Conservation (phyloP, 495 filamentous ascomycete species). For the Recurvomyces mirabilis region DNA sequence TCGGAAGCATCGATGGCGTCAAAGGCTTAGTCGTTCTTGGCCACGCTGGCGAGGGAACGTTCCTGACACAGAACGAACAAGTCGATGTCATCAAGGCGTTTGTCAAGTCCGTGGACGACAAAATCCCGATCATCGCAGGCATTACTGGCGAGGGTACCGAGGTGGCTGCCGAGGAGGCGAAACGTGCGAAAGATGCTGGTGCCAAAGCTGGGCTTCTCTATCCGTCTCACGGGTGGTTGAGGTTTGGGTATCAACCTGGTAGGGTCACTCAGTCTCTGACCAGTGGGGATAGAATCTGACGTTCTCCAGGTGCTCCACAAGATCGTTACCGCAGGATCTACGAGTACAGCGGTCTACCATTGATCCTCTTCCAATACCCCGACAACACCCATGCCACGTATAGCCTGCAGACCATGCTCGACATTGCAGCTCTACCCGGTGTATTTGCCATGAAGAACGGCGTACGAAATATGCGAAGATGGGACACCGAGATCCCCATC, state of each 20-base stretch:
- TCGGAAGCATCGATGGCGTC: conserved; percentile 29
- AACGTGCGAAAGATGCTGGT: conserved; percentile 31
- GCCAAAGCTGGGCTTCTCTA: conserved; percentile 31
- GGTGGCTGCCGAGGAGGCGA: conserved; percentile 31
- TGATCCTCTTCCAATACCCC: conserved; percentile 33
- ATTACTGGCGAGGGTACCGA: conserved; percentile 32
- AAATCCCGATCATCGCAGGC: conserved; percentile 30
- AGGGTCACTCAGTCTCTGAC: too few relatives aligned
- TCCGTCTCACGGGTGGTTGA: conserved; percentile 33
- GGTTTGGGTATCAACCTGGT: conserved; percentile 31
- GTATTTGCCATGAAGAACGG: conserved; percentile 34
- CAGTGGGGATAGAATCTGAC: too few relatives aligned
- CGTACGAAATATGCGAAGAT: conserved; percentile 33
- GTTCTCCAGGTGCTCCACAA: conserved; percentile 27
- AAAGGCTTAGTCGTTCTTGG: conserved; percentile 32
- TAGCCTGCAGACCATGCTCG: conserved; percentile 31
- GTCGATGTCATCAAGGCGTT: conserved; percentile 29
- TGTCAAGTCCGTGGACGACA: conserved; percentile 30
- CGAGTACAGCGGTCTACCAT: conserved; percentile 27
- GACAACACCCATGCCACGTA: conserved; percentile 33
- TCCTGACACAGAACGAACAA: conserved; percentile 31
- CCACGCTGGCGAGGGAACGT: conserved; percentile 32
- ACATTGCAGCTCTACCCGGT: conserved; percentile 30
- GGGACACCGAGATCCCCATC: conserved; percentile 32
- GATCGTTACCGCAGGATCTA: conserved; percentile 30